Evolutionary conservation across 169 alveolate genomes (phyloP).

Genomic region (Eimeria sp.): DNA sequence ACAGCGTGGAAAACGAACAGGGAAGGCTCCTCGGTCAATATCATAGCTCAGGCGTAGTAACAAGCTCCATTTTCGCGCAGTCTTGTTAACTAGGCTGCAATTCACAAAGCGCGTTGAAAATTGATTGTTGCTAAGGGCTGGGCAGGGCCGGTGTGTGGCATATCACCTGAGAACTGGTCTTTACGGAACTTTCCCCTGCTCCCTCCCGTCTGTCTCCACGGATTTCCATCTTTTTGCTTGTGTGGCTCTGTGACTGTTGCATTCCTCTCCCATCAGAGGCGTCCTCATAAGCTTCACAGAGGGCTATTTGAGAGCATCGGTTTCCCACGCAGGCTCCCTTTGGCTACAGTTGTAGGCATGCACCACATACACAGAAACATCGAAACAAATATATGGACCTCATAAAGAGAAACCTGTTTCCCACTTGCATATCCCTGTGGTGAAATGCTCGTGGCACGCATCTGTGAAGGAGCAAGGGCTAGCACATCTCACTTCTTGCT

Average conservation of each 20-base stretch:
- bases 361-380: neutral
- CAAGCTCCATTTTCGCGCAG: neutral
- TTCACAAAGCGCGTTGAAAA: neutral
- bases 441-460: neutral
- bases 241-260: neutral
- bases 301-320: slow-evolving; percentile 51
- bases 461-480: neutral
- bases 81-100: neutral
- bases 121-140: no score
- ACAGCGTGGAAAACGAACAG: neutral
- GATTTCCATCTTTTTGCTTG: neutral
- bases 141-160: neutral
- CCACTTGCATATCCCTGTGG: neutral
- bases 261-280: slow-evolving; percentile 18
- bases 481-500: slow-evolving; percentile 55
- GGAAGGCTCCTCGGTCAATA: neutral
- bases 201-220: neutral
- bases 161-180: slow-evolving; percentile 9
- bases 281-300: slow-evolving; percentile 61
- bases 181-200: neutral
- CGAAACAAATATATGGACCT: neutral
- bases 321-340: slow-evolving; percentile 78
- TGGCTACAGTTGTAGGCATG: slow-evolving; percentile 26
- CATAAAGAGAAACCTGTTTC: neutral
- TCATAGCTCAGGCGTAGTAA: neutral